Evolutionary conservation across 164 flowering plant genomes (phyloP), one percentile per base, ranked within the genome.

Genomic region (Aristolochia contorta): DNA sequence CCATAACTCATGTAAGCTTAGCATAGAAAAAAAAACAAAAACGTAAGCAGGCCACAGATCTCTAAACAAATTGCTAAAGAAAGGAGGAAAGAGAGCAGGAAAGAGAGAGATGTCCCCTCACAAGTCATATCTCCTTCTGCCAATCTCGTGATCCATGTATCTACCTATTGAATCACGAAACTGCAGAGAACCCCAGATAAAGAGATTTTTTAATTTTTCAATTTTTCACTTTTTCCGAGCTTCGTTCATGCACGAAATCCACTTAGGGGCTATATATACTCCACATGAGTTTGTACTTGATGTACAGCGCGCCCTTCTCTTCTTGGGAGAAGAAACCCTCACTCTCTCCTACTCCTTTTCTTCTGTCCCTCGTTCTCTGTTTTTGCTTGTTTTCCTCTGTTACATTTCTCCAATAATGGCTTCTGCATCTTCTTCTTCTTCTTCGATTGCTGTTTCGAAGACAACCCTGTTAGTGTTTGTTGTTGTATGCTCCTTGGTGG

Each of bases 191-290:
- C 18, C 30, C 27, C 54, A 53, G 30, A 53, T 24, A 7, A 22
- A 23, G 56, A 48, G 15, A 52, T n/a, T 27, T 27, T 27, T 27
- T 10, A 52, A 15, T 20, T 8, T 22, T 22, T 22, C 8, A 6
- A 16, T 27, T 15, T 4, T 53, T 20, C 18, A 15, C 16, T 54
- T 20, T 12, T 3, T 56, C 20, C 32, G 16, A 32, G 56, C 56
- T 22, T 27, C 27, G 30, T 62, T 62, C 65, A 62, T 62, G 58
- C 65, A 62, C 65, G 23, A 19, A 32, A 41, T 54, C 56, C 22
- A 19, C 22, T 22, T 4, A 27, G 30, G 5, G 30, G 30, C 30
- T 50, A 10, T 50, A 50, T 50, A 22, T 50, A 50, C 54, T 50
- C 21, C 20, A 50, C 22, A 9, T n/a, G 22, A 19, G 22, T 50